A percentile compares a stretch with the other conserved stretches of the same genome.
These are phyloP conservation scores for Aspergillus fischeri DNA, from an alignment of 2,329 filamentous ascomycete species.

Conservation along the genomic window DNA sequence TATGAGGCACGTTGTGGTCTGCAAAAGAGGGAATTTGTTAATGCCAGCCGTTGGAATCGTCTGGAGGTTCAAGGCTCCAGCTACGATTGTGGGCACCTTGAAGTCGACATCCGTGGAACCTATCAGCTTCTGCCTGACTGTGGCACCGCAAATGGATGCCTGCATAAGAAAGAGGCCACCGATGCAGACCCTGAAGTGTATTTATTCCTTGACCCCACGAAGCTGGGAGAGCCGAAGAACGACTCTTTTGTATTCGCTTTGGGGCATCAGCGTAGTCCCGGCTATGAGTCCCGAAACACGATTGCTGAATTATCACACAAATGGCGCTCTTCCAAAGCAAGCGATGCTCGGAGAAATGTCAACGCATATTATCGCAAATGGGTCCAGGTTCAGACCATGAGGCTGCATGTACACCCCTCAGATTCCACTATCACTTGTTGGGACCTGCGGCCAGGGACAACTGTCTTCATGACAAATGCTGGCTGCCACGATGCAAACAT, in stretches of 20 bases:
- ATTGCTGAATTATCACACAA: slow-evolving; percentile 45
- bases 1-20: slow-evolving; percentile 42
- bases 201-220: slow-evolving; percentile 56
- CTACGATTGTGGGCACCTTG: slow-evolving; percentile 24
- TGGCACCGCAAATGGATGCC: slow-evolving; percentile 51
- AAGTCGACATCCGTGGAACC: slow-evolving; percentile 44
- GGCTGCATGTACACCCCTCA: slow-evolving; percentile 16
- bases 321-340: slow-evolving; percentile 41
- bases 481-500: slow-evolving; percentile 31
- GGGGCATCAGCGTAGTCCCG: slow-evolving; percentile 43
- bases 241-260: slow-evolving; percentile 57
- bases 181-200: slow-evolving; percentile 38
- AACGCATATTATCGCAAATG: slow-evolving; percentile 30
- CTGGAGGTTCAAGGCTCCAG: slow-evolving; percentile 39
- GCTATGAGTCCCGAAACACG: slow-evolving; percentile 44
- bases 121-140: slow-evolving; percentile 54
- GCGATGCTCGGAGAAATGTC: slow-evolving; percentile 13
- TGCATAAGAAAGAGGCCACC: slow-evolving; percentile 46
- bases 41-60: slow-evolving; percentile 42
- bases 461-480: slow-evolving; percentile 11
- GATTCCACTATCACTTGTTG: slow-evolving; percentile 17
- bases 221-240: slow-evolving; percentile 41
- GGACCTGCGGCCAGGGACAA: slow-evolving; percentile 13
- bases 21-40: slow-evolving; percentile 30
- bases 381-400: slow-evolving; percentile 16